Percentiles rank a stretch among this genome's conserved stretches.
These are phyloP conservation scores for Hygrocybe punicea DNA, from an alignment of 768 basidiomycete genomes.

Conservation along the genomic window DNA sequence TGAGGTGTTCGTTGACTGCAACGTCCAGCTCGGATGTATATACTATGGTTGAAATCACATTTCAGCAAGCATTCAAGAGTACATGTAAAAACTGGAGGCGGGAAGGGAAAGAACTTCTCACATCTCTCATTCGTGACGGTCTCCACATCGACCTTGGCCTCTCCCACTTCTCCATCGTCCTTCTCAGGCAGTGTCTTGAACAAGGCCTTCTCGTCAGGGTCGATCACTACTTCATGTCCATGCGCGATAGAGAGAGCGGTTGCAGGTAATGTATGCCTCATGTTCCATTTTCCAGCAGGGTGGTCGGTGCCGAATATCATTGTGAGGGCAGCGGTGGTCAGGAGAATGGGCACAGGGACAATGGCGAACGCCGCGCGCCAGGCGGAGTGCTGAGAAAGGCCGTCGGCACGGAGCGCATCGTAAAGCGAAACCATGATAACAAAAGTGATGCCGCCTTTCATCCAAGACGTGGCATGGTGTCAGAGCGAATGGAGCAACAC, in stretches of 20 bases:
- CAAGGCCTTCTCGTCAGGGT: conserved; percentile 22
- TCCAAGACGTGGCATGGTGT: no score
- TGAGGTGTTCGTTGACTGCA: conserved; percentile 46
- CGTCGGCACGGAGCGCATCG: conserved; percentile 34
- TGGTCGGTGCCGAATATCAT: conserved; percentile 52
- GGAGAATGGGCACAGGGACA: conserved; percentile 53
- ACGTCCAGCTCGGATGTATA: conserved; percentile 31
- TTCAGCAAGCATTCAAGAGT: neutral
- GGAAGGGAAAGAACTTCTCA: neutral
- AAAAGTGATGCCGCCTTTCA: conserved; percentile 49
- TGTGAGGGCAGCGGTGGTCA: conserved; percentile 39
- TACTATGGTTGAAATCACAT: neutral
- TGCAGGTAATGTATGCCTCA: conserved; percentile 41
- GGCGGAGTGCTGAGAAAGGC: conserved; percentile 40
- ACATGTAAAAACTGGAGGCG: neutral
- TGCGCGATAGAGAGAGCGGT: conserved; percentile 18
- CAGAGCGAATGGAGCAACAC: neutral
- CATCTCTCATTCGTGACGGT: neutral
- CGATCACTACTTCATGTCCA: conserved; percentile 16
- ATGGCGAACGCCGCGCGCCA: conserved; percentile 57
- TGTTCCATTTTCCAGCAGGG: conserved; percentile 51
- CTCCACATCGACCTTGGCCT: conserved; percentile 20
- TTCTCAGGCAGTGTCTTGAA: conserved; percentile 15
- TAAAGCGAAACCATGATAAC: conserved; percentile 55
- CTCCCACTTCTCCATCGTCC: conserved; percentile 28